A percentile compares a stretch with the other conserved stretches of the same genome.
phyloP scores from a whole-genome alignment of 306 rosid genomes.

The Quercus mongolica region DNA sequence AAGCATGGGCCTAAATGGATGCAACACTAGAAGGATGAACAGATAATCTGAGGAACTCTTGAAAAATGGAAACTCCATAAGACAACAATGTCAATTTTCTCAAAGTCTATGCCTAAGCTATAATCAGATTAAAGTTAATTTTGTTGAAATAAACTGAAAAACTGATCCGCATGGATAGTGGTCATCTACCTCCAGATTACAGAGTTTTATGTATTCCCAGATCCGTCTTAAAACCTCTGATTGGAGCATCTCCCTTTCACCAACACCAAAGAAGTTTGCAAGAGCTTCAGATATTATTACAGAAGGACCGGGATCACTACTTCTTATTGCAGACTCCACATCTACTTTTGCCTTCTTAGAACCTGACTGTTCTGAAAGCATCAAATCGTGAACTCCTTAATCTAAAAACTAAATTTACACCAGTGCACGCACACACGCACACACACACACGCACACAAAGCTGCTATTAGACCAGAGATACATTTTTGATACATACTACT shows the following conservation, averaged over 20 bases:
- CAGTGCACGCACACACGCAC: background rate
- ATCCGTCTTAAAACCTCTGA: slow-evolving; percentile 72
- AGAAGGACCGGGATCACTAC: slow-evolving; percentile 47
- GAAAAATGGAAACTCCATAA: background rate
- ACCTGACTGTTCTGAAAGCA: slow-evolving; percentile 59
- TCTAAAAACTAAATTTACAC: background rate
- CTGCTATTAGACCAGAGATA: slow-evolving; percentile 1
- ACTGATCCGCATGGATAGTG: background rate
- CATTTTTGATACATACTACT: slow-evolving; percentile 37
- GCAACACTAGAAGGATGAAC: background rate
- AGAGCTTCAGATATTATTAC: slow-evolving; percentile 73
- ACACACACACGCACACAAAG: background rate
- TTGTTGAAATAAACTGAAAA: background rate
- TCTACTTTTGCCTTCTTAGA: slow-evolving; percentile 64
- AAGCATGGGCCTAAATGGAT: background rate
- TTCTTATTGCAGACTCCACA: slow-evolving; percentile 39
- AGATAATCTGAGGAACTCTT: background rate
- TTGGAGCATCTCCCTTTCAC: slow-evolving; percentile 79
- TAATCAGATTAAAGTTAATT: too few species aligned
- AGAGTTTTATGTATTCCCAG: slow-evolving; percentile 79
- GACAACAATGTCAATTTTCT: background rate
- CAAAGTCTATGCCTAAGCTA: too few species aligned
- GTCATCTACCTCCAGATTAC: slow-evolving; percentile 59
- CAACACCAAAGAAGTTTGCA: slow-evolving; percentile 67
- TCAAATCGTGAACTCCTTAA: slow-evolving; percentile 34